These are phyloP conservation scores for Diaporthe sp. DNA, from an alignment of 2,329 filamentous ascomycete species.

Conservation along the genomic window DNA sequence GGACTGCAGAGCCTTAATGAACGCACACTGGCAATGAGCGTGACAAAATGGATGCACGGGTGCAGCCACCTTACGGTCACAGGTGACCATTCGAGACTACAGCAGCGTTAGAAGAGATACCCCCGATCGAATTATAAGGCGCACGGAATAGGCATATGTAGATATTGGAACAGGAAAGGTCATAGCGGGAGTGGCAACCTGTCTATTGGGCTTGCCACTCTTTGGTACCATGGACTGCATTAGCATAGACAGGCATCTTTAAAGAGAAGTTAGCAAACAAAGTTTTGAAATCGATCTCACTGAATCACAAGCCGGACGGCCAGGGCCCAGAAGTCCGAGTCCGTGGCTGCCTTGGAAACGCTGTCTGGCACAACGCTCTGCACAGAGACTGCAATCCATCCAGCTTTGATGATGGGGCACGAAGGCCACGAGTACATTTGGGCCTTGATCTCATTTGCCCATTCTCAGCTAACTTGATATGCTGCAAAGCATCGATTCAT, in stretches of 20 bases:
- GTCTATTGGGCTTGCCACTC: background rate
- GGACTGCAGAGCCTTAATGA: background rate
- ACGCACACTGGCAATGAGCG: background rate
- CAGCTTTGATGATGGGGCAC: too few relatives aligned
- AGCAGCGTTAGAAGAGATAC: conserved; percentile 21
- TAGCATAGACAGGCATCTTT: too few relatives aligned
- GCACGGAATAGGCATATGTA: background rate
- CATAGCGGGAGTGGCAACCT: background rate
- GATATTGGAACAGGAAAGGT: background rate
- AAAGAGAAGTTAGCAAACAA: too few relatives aligned
- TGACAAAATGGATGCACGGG: background rate
- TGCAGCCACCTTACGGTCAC: background rate
- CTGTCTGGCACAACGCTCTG: too few relatives aligned
- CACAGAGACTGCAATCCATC: too few relatives aligned
- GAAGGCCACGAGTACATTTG: too few relatives aligned
- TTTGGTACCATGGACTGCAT: too few relatives aligned
- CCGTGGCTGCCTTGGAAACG: too few relatives aligned
- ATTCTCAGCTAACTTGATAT: background rate
- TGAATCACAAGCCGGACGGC: too few relatives aligned
- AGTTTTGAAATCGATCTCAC: too few relatives aligned
- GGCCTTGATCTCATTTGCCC: too few relatives aligned
- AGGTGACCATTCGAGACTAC: background rate
- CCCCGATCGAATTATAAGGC: background rate
- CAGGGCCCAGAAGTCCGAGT: too few relatives aligned
- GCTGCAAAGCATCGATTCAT: background rate